Percentiles rank a stretch among this genome's conserved stretches.
These are phyloP conservation scores for Cryptococcus maquisensis DNA, from an alignment of 1,284 basidiomycete species.

Conservation along the genomic window DNA sequence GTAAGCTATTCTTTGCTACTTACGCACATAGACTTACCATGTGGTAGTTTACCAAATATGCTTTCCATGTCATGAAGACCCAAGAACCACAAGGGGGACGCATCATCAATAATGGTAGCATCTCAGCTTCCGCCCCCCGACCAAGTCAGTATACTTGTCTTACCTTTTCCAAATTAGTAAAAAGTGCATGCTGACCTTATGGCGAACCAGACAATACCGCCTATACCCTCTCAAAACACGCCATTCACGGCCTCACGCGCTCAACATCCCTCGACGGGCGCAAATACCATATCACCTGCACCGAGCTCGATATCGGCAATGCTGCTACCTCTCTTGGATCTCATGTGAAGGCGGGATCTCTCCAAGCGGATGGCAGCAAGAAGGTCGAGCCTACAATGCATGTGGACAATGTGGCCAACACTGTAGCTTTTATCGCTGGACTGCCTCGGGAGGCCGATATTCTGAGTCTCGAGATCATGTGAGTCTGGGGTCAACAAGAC, in stretches of 20 bases:
- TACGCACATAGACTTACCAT: too few relatives aligned
- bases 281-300: constrained; percentile 65
- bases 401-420: constrained; percentile 61
- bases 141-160: constrained; percentile 46
- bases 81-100: constrained; percentile 71
- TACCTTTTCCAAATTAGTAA: background rate
- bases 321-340: constrained; percentile 60
- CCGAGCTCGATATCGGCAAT: constrained; percentile 77
- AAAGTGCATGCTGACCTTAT: constrained; percentile 35
- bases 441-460: constrained; percentile 67
- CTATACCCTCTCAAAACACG: constrained; percentile 75
- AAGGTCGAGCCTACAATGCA: constrained; percentile 55
- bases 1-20: constrained; percentile 8
- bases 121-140: constrained; percentile 68
- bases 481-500: too few relatives aligned
- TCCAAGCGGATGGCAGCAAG: constrained; percentile 65
- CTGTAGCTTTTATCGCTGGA: constrained; percentile 65
- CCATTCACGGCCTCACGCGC: constrained; percentile 68
- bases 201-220: constrained; percentile 38
- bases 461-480: constrained; percentile 62
- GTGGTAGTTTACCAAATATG: constrained; percentile 62
- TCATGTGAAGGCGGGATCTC: constrained; percentile 52
- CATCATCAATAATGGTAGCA: constrained; percentile 79
- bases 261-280: constrained; percentile 71
- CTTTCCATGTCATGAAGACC: constrained; percentile 65